Conservation (phyloP, 768 basidiomycete species). For the Fomitopsis serialis region DNA sequence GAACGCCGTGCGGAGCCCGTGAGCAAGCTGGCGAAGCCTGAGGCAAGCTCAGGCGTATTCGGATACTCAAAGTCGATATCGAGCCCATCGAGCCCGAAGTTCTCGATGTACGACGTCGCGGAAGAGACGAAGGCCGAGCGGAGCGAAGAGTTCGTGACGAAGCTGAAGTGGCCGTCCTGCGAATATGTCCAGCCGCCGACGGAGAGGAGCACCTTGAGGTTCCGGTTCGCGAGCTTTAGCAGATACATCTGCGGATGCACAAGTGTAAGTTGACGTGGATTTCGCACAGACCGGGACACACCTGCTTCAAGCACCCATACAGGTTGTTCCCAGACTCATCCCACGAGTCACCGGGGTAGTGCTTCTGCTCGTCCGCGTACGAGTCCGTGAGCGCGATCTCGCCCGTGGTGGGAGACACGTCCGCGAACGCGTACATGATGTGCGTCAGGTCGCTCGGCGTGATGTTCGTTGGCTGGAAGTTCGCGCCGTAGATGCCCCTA, state of each 20-base stretch:
- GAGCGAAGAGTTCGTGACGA: conserved; percentile 45
- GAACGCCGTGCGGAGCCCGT: conserved; percentile 58
- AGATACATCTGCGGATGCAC: conserved; percentile 33
- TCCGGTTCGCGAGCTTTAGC: conserved; percentile 46
- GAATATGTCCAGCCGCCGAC: conserved; percentile 70
- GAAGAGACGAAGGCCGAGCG: conserved; percentile 54
- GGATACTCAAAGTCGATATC: conserved; percentile 83
- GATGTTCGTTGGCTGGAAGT: conserved; percentile 55
- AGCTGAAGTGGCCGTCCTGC: conserved; percentile 61
- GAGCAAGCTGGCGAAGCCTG: conserved; percentile 61
- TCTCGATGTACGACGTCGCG: conserved; percentile 60
- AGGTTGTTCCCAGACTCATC: conserved; percentile 70
- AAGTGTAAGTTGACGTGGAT: background rate
- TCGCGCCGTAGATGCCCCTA: conserved; percentile 27
- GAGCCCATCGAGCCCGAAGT: conserved; percentile 80
- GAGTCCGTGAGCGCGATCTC: conserved; percentile 61
- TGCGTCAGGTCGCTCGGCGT: conserved; percentile 59
- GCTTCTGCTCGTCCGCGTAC: conserved; percentile 77
- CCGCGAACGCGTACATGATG: conserved; percentile 78
- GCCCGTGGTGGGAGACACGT: conserved; percentile 58
- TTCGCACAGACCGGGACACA: conserved; percentile 27
- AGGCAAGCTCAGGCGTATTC: conserved; percentile 47
- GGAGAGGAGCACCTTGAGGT: conserved; percentile 47
- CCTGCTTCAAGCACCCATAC: conserved; percentile 79
- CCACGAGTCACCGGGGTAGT: conserved; percentile 70